Evolutionary conservation across 352 stramenopile species (phyloP), one percentile per base, ranked within the genome.

Genomic region (Pythium rishiriense): DNA sequence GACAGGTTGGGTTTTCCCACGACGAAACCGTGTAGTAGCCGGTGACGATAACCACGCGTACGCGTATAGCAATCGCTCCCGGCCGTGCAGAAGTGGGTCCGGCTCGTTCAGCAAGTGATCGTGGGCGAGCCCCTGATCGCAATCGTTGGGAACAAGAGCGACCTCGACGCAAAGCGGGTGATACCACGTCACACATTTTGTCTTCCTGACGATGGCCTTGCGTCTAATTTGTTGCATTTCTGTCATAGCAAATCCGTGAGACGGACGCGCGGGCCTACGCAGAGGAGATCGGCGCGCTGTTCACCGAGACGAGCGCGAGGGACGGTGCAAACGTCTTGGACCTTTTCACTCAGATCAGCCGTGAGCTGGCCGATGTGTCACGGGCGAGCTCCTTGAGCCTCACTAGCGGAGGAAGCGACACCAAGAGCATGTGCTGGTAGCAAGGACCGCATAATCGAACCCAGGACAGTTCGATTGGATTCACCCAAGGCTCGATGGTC

Each of bases 91-190:
- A 94, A 97, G 60, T 99, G 96, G 97, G 91, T 98, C 12, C 89
- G 95, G 54, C 88, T 97, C 61, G 76, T 98, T 2, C 92, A 96
- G 75, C 81, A 94, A 52, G 78, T 98, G 62, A 90, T 89, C 24
- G 90, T 90, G 0, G 84, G 96, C 62, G 94, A 97, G 69, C 94
- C 98, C 58, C 91, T 98, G 42, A 94, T 99, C 53, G 91, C 90
- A 21, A 98, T 99, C 65, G 96, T 92, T 14, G 93, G 91, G 55
- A 98, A 97, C 57, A 99, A 99, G 76, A 96, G 82, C 47, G 93
- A 98, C 67, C 64, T 98, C 64, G 79, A 91, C 53, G 85, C 93
- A 56, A 89, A 96, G 53, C 82, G 89, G 42, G 80, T 92, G 55
- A n/a, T n/a, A n/a, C n/a, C n/a, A n/a, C n/a, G n/a, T n/a, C n/a